Evolutionary conservation across 2,329 filamentous ascomycete species (phyloP).

Genomic region (Epichloe hybrida): DNA sequence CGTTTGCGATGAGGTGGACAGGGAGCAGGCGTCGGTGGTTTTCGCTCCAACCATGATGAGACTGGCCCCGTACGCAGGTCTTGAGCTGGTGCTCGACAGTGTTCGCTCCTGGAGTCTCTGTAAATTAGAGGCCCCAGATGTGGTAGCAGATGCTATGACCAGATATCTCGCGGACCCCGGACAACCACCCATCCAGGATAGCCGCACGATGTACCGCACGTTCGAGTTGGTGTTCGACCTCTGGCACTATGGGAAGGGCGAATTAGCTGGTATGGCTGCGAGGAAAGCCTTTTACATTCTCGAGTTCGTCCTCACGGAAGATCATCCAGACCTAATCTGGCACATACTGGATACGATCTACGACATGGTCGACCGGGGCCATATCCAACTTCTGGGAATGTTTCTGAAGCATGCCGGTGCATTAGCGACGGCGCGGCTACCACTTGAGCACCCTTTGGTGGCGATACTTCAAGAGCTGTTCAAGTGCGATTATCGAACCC

Average conservation of each 20-base stretch:
- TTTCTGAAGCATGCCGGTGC: slow-evolving; percentile 20
- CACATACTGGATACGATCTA: slow-evolving; percentile 25
- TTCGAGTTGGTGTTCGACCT: slow-evolving; percentile 25
- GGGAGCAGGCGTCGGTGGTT: slow-evolving; percentile 6
- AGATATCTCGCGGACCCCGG: slow-evolving; percentile 21
- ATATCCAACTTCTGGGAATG: slow-evolving; percentile 20
- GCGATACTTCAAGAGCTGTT: slow-evolving; percentile 19
- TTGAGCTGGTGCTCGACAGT: slow-evolving; percentile 21
- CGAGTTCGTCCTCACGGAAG: slow-evolving; percentile 23
- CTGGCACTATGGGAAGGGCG: slow-evolving; percentile 22
- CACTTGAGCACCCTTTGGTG: slow-evolving; percentile 20
- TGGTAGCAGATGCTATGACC: slow-evolving; percentile 22
- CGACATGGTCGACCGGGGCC: slow-evolving; percentile 23
- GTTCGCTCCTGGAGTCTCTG: slow-evolving; percentile 22
- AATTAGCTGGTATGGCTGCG: slow-evolving; percentile 23
- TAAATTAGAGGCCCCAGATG: slow-evolving; percentile 18
- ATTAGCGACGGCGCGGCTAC: slow-evolving; percentile 16
- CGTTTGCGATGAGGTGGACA: not conserved
- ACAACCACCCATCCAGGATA: slow-evolving; percentile 23
- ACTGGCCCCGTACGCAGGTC: slow-evolving; percentile 14
- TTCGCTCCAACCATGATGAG: slow-evolving; percentile 12
- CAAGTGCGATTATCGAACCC: slow-evolving; percentile 18
- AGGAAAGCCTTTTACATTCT: slow-evolving; percentile 22
- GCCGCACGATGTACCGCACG: slow-evolving; percentile 26
- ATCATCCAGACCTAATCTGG: slow-evolving; percentile 25